Evolutionary conservation across 441 rosid species (phyloP).

Genomic region (Corymbia calophylla): DNA sequence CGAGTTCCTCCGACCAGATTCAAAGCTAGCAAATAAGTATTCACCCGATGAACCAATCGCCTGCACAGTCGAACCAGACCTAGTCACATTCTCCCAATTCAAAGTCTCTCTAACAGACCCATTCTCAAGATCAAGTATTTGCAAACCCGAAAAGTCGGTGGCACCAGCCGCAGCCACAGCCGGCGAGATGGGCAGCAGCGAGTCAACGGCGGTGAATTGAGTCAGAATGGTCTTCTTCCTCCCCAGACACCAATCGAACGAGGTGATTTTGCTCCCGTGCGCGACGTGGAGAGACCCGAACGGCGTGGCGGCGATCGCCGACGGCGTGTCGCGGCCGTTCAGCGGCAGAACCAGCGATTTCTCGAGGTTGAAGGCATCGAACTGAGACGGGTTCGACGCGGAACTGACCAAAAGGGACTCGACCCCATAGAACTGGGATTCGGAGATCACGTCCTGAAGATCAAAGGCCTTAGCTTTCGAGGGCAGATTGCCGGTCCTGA

Average conservation of each 20-base stretch:
- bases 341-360: slow-evolving; percentile 37
- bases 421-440: slow-evolving; percentile 60
- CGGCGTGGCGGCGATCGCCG: slow-evolving; percentile 46
- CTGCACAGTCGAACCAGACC: slow-evolving; percentile 73
- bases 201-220: slow-evolving; percentile 78
- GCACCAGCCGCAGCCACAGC: slow-evolving; percentile 70
- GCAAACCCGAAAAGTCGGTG: slow-evolving; percentile 78
- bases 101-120: slow-evolving; percentile 49
- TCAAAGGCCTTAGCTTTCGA: slow-evolving; percentile 59
- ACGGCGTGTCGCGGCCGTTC: slow-evolving; percentile 69
- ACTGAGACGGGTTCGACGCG: slow-evolving; percentile 52
- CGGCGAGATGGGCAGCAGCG: slow-evolving; percentile 54
- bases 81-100: slow-evolving; percentile 63
- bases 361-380: slow-evolving; percentile 71
- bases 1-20: slow-evolving; percentile 80
- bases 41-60: slow-evolving; percentile 63
- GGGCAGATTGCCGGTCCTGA: slow-evolving; percentile 72
- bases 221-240: slow-evolving; percentile 65
- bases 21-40: slow-evolving; percentile 65
- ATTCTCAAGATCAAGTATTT: slow-evolving; percentile 60
- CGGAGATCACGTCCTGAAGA: slow-evolving; percentile 59
- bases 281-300: slow-evolving; percentile 67
- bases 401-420: slow-evolving; percentile 51
- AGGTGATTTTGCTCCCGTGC: slow-evolving; percentile 84
- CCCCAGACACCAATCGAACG: slow-evolving; percentile 75